These are phyloP conservation scores for Triticum turgidum DNA, from an alignment of 176 grass and related monocot genomes.

Conservation along the genomic window DNA sequence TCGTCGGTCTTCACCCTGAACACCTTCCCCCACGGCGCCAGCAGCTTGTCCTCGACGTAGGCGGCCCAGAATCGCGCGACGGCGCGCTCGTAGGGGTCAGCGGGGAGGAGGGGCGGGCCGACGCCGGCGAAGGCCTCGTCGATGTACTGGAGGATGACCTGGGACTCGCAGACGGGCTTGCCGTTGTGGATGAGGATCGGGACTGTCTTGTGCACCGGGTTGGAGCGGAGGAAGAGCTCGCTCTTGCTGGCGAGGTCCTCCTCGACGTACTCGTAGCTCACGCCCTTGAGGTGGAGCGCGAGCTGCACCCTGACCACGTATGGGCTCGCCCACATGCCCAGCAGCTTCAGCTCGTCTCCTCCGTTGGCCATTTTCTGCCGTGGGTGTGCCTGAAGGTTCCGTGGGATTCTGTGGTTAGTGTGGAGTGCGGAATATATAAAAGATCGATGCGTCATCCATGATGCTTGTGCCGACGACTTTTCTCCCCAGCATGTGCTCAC, in stretches of 20 bases:
- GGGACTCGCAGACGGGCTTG: conserved; percentile 28
- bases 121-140: conserved; percentile 32
- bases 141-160: conserved; percentile 46
- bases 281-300: conserved; percentile 28
- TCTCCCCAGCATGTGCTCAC: not conserved
- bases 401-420: not conserved
- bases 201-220: conserved; percentile 56
- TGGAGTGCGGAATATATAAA: not conserved
- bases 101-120: conserved; percentile 25
- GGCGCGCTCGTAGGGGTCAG: conserved; percentile 31
- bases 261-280: conserved; percentile 46
- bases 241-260: conserved; percentile 50
- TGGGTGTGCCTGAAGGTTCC: not conserved
- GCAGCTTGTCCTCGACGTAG: conserved; percentile 46
- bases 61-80: conserved; percentile 26
- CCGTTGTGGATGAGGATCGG: conserved; percentile 45
- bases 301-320: conserved; percentile 26
- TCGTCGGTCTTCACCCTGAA: not conserved
- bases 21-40: not conserved
- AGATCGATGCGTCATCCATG: not conserved
- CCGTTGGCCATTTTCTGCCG: not conserved
- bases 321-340: conserved; percentile 30
- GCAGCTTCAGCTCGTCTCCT: conserved; percentile 42
- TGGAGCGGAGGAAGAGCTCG: conserved; percentile 42
- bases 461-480: not conserved